A percentile compares a stretch with the other conserved stretches of the same genome.
These are phyloP conservation scores for Salix suchowensis DNA, from an alignment of 345 rosid genomes.

Conservation along the genomic window DNA sequence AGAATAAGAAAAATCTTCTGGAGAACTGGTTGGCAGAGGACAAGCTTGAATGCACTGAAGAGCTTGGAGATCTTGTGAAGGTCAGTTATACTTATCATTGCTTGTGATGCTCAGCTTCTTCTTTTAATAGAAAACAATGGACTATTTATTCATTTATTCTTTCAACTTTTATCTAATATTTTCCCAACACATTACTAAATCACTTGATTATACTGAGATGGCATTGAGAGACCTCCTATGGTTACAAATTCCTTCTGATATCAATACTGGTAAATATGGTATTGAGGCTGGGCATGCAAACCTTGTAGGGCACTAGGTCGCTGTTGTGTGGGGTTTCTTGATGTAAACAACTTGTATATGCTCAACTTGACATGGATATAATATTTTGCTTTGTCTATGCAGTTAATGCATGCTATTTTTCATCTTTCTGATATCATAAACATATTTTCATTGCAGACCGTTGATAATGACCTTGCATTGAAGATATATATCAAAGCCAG, in stretches of 20 bases:
- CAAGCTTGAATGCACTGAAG: slow-evolving; percentile 94
- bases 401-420: background rate
- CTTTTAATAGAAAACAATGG: background rate
- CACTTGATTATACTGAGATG: background rate
- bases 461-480: slow-evolving; percentile 92
- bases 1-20: slow-evolving; percentile 86
- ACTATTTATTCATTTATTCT: background rate
- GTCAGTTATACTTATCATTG: slow-evolving; percentile 31
- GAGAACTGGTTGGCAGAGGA: slow-evolving; percentile 96
- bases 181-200: background rate
- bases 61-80: slow-evolving; percentile 97
- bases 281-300: background rate
- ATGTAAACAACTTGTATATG: background rate
- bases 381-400: background rate
- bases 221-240: background rate
- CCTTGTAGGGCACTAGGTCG: background rate
- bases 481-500: slow-evolving; percentile 92
- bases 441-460: slow-evolving; percentile 51
- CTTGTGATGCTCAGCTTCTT: background rate
- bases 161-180: background rate
- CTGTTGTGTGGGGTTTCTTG: background rate
- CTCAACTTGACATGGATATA: background rate
- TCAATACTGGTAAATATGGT: background rate
- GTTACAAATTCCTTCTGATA: background rate
- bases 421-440: background rate